Base-by-base conservation (phyloP, 192 early-diverging fungal genomes). In the Thamnidium elegans region DNA sequence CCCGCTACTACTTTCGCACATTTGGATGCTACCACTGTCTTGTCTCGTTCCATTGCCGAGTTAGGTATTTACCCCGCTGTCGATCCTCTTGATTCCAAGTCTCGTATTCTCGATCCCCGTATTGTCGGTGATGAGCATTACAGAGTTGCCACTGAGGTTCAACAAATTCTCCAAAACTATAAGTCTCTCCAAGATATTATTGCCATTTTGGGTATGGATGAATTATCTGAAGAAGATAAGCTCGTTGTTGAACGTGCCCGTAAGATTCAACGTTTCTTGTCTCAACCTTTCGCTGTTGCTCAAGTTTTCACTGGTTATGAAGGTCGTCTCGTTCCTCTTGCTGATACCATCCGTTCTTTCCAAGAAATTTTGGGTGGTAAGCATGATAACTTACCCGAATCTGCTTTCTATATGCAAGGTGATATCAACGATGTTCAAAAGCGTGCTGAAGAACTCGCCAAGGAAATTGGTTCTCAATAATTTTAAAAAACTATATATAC, bases 261-360 rank as follows among this genome's bases (percentile, higher is more conserved):
- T 92, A 97, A 97, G 89, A 96, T 97, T 80, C 94, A 96, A 89
- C 86, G 90, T 79, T 97, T 97, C 89, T 95, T 97, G 94, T 92
- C 90, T 71, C 95, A 97, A 87, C 95, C 95, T 50, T 97, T 97
- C 88, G 88, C 89, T 54, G 94, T 95, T 61, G 95, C 95, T 78
- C 89, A 94, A 66, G 89, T 97, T 65, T 97, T 97, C 86, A 97
- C 93, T 82, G 95, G 95, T 86, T 95, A 88, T 80, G 92, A 93
- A 81, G 94, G 94, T 85, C 90, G 92, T 82, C 90, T 93, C 71
- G 94, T 97, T 67, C 77, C 81, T 36, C 77, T 88, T 50, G 81
- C 92, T 83, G 96, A 98, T 76, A 98, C 96, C 68, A 90, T 98
- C 82, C 91, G 92, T 72, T 96, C 94, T 26, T 98, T 98, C 88